Conservation (phyloP, 768 basidiomycete genomes). For the Kwoniella dendrophila region DNA sequence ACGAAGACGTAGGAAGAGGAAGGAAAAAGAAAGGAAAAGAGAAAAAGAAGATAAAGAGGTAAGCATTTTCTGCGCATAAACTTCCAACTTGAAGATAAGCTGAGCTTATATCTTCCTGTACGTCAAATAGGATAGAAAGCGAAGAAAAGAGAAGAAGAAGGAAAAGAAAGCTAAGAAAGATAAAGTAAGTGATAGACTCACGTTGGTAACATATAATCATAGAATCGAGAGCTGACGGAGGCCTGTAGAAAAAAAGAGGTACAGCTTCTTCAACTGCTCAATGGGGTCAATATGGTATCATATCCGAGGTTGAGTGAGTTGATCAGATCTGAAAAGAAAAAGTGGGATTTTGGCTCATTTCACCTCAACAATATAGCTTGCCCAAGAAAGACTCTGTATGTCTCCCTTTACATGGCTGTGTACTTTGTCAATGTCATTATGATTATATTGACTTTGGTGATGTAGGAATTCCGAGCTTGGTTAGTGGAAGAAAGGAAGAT, state of each 20-base stretch:
- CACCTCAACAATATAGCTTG: neutral
- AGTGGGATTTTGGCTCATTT: neutral
- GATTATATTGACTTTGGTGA: neutral
- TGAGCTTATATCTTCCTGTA: neutral
- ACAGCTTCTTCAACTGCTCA: conserved; percentile 64
- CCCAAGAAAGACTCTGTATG: conserved; percentile 65
- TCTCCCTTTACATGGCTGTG: neutral
- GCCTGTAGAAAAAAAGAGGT: conserved; percentile 67
- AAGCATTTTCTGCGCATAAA: neutral
- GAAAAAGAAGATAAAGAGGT: conserved; percentile 24
- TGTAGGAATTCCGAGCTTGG: conserved; percentile 83
- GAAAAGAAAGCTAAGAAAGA: conserved; percentile 61
- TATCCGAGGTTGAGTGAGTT: conserved; percentile 75
- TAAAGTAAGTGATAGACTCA: conserved; percentile 60
- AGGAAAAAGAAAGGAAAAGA: conserved; percentile 16
- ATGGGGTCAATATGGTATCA: conserved; percentile 90
- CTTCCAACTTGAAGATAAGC: neutral
- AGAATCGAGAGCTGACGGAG: conserved; percentile 33
- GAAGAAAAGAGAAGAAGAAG: conserved; percentile 46
- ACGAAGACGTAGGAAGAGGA: conserved; percentile 14
- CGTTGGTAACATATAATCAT: neutral
- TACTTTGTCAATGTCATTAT: neutral
- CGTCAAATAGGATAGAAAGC: conserved; percentile 29
- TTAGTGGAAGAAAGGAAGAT: conserved; percentile 87
- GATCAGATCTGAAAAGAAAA: neutral